Conservation (phyloP, 192 early-diverging fungal species). For the Phycomyces nitens region DNA sequence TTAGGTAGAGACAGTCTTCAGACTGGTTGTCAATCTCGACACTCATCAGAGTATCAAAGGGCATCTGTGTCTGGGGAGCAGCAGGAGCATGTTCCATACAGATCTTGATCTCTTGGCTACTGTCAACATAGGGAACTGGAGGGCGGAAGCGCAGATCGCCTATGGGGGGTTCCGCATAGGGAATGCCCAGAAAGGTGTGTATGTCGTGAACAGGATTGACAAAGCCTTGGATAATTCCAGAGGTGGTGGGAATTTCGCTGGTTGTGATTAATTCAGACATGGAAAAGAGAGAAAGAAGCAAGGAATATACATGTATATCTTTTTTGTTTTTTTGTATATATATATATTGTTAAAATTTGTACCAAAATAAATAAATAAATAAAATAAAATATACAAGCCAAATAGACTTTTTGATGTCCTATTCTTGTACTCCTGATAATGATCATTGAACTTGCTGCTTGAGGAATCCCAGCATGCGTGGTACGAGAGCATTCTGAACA, state of each 20-base stretch:
- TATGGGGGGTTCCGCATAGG: conserved; percentile 44
- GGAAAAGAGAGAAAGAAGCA: not conserved
- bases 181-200: conserved; percentile 44
- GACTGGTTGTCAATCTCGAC: conserved; percentile 28
- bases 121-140: conserved; percentile 35
- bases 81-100: conserved; percentile 10
- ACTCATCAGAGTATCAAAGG: conserved; percentile 31
- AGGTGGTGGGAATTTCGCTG: not conserved
- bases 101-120: not conserved
- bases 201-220: conserved; percentile 23
- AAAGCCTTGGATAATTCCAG: conserved; percentile 14
- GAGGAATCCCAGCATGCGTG: conserved; percentile 46
- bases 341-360: too few species aligned
- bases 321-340: not conserved
- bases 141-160: conserved; percentile 40
- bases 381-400: not conserved
- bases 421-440: too few species aligned
- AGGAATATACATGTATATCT: too few species aligned
- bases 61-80: conserved; percentile 28
- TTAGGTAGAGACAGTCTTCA: conserved; percentile 58
- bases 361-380: too few species aligned
- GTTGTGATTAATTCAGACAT: conserved; percentile 1
- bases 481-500: conserved; percentile 49
- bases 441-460: conserved; percentile 11
- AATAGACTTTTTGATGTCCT: too few species aligned